Evolutionary conservation across 2,329 filamentous ascomycete genomes (phyloP), one percentile per base, ranked within the genome.

Genomic region (Colletotrichum tropicale): DNA sequence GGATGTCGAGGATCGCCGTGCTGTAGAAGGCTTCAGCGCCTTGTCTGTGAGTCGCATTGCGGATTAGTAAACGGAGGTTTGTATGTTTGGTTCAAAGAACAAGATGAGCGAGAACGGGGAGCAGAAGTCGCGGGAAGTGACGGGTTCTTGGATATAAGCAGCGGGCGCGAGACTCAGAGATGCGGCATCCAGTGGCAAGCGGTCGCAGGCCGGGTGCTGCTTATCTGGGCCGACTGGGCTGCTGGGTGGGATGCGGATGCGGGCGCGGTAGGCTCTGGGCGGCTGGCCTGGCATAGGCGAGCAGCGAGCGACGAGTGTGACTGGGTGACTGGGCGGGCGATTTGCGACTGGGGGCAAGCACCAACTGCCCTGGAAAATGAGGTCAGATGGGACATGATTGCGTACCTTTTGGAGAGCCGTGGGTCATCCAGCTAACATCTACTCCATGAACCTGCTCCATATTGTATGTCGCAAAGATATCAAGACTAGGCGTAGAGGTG

Each of bases 391-490:
- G 65, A 65, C 65, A 66, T 56, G 43, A 64, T 62, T 74, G 85
- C 90, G 85, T 89, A 95, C 95, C 95, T 93, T 94, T 96, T 78
- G 93, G 92, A 80, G 93, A 92, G 82, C 94, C 94, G 85, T 97
- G 94, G 80, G 90, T 90, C 88, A 98, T 94, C 95, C 95, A 98
- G 85, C 94, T 96, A 82, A 98, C 95, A 86, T 98, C 95, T 81
- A 98, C 91, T 79, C 93, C 93, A 84, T 95, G 93, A 78, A 95
- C 91, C 80, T 94, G 93, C 86, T 96, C 95, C 95, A 96, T 96
- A 77, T 79, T 87, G 82, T 79, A 79, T 79, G 79, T 70, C 82
- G 74, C 70, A 68, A 48, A 58, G 48, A 64, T 64, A 28, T 32
- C 38, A 36, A 56, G 28, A 61, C 24, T n/a, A 38, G 36, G 34